Conservation (phyloP, 805 yeast species). For the Brettanomyces nanus region DNA sequence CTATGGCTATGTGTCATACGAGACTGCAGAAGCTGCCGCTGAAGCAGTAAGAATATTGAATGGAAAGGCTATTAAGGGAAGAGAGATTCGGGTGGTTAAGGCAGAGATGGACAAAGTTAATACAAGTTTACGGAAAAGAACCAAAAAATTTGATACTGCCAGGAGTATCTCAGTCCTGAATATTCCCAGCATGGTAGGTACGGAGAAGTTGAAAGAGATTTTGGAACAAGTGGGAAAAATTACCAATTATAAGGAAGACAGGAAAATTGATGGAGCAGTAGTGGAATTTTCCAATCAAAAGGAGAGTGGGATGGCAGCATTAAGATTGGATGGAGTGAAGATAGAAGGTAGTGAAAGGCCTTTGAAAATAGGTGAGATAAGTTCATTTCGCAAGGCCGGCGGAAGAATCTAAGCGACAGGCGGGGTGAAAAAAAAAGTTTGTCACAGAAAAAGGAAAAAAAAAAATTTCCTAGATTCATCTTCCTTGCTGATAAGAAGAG, state of each 20-base stretch:
- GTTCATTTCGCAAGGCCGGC: neutral
- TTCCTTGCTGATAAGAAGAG: neutral
- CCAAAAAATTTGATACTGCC: neutral
- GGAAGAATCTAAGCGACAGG: too few species aligned
- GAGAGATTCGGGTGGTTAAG: constrained; percentile 40
- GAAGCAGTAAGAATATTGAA: constrained; percentile 35
- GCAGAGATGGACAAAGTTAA: constrained; percentile 26
- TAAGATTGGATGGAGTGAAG: constrained; percentile 9
- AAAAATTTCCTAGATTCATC: neutral
- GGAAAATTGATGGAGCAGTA: constrained; percentile 15
- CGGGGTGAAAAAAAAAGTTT: too few species aligned
- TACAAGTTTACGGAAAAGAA: neutral
- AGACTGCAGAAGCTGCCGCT: constrained; percentile 33
- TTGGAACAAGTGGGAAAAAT: neutral
- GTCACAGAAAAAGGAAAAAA: neutral
- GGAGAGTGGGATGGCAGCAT: constrained; percentile 18
- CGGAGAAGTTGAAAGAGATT: neutral
- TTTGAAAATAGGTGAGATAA: neutral
- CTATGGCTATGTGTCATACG: constrained; percentile 55
- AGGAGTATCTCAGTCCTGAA: neutral
- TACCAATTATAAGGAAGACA: neutral
- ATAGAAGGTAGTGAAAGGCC: neutral
- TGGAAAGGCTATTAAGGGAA: constrained; percentile 33
- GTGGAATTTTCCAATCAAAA: constrained; percentile 7
- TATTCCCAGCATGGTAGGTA: neutral